phyloP scores from a whole-genome alignment of 2,329 filamentous ascomycete genomes.

The Bipolaris oryzae region DNA sequence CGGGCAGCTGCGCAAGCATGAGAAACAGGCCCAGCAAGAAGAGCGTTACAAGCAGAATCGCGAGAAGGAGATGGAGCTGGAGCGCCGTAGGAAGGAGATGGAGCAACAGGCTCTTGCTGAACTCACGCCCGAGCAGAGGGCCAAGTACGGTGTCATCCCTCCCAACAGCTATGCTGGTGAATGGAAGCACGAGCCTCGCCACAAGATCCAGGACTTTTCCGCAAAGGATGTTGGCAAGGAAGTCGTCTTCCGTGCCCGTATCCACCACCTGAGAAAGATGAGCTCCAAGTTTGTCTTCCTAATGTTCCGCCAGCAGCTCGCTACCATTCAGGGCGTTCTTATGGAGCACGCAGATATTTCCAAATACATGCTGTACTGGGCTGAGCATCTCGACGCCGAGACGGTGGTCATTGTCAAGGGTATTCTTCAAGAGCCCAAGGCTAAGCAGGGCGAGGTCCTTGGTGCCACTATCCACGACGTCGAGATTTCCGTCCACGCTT shows the following conservation, averaged over 20 bases:
- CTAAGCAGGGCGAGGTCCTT: slow-evolving; percentile 68
- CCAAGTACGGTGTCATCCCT: slow-evolving; percentile 63
- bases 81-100: slow-evolving; percentile 56
- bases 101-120: slow-evolving; percentile 56
- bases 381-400: slow-evolving; percentile 79
- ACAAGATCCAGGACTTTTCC: slow-evolving; percentile 59
- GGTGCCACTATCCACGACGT: slow-evolving; percentile 76
- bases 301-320: slow-evolving; percentile 81
- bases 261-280: slow-evolving; percentile 81
- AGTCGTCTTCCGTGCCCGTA: slow-evolving; percentile 71
- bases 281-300: slow-evolving; percentile 84
- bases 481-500: slow-evolving; percentile 72
- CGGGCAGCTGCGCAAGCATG: slow-evolving; percentile 57
- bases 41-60: slow-evolving; percentile 52
- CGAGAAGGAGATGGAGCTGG: slow-evolving; percentile 53
- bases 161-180: slow-evolving; percentile 64
- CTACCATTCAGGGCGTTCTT: slow-evolving; percentile 84
- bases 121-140: slow-evolving; percentile 64
- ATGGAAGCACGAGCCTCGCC: slow-evolving; percentile 55
- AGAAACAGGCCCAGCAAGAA: slow-evolving; percentile 54
- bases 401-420: slow-evolving; percentile 79
- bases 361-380: slow-evolving; percentile 82
- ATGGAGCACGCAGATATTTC: slow-evolving; percentile 67
- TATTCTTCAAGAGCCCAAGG: slow-evolving; percentile 72
- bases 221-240: slow-evolving; percentile 62